Percentiles rank a stretch among this genome's conserved stretches.
Conservation (phyloP, 441 rosid species). For the Croton laevigatus region DNA sequence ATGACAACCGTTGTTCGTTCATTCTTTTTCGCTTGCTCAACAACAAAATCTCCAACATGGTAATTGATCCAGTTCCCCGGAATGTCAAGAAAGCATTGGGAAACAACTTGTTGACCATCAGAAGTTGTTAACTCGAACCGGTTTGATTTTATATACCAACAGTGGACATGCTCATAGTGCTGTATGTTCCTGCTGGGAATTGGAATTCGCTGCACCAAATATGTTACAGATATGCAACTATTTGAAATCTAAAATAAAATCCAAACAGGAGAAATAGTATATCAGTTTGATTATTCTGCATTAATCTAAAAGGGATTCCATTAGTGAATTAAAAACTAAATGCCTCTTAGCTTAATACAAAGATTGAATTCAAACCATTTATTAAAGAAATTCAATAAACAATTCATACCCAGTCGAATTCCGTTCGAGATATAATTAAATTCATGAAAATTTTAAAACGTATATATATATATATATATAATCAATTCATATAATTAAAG, state of each 20-base stretch:
- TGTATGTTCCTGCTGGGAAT: constrained; percentile 61
- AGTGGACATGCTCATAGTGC: constrained; percentile 69
- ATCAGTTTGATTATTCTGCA: neutral
- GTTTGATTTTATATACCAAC: constrained; percentile 78
- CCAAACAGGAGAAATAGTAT: neutral
- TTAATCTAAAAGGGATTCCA: neutral
- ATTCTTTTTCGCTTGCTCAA: constrained; percentile 27
- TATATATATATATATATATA: too few species aligned
- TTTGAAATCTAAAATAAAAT: constrained; percentile 44
- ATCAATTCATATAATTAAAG: too few species aligned
- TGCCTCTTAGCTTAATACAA: neutral
- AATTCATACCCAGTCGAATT: too few species aligned
- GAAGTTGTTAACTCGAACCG: constrained; percentile 60
- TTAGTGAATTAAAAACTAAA: neutral
- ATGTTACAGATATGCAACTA: constrained; percentile 75
- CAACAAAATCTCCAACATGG: constrained; percentile 66
- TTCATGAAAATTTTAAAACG: too few species aligned
- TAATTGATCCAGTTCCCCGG: constrained; percentile 60
- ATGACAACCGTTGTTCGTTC: constrained; percentile 70
- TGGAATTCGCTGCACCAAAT: constrained; percentile 78
- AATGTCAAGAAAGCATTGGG: constrained; percentile 44
- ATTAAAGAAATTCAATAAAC: neutral
- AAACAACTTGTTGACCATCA: constrained; percentile 49
- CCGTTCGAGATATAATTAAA: too few species aligned
- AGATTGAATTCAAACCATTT: neutral